Conservation (phyloP, 345 rosid species). For the Carallia brachiata region DNA sequence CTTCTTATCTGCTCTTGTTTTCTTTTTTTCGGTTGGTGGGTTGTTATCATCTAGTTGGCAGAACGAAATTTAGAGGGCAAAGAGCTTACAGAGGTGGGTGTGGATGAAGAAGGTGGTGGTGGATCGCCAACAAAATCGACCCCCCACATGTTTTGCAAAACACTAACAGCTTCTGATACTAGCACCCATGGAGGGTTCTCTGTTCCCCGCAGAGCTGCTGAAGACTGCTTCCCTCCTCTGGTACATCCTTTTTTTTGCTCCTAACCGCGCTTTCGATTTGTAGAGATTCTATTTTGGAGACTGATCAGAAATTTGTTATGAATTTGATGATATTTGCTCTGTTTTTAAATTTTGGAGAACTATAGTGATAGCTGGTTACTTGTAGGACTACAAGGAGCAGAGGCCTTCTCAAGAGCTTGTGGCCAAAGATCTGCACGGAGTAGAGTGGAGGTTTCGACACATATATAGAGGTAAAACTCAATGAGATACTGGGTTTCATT, state of each 20-base stretch:
- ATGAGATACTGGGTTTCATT: slow-evolving; percentile 12
- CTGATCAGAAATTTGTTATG: background rate
- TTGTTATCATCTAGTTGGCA: slow-evolving; percentile 36
- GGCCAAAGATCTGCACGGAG: slow-evolving; percentile 87
- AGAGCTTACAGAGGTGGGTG: slow-evolving; percentile 44
- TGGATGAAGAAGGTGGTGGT: slow-evolving; percentile 50
- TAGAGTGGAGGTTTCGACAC: slow-evolving; percentile 86
- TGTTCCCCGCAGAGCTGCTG: slow-evolving; percentile 88
- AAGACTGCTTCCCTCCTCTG: slow-evolving; percentile 85
- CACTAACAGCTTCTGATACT: slow-evolving; percentile 88
- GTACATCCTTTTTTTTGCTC: slow-evolving; percentile 27
- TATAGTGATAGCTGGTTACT: background rate
- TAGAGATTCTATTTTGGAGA: background rate
- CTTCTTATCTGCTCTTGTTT: background rate
- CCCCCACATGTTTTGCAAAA: slow-evolving; percentile 88
- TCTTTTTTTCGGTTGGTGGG: background rate
- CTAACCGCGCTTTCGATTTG: background rate
- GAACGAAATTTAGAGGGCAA: slow-evolving; percentile 50
- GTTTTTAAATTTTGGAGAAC: background rate
- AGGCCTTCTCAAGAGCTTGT: slow-evolving; percentile 90
- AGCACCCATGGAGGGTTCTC: slow-evolving; percentile 97
- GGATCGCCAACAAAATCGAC: slow-evolving; percentile 55
- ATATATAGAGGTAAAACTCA: slow-evolving; percentile 67
- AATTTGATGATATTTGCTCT: slow-evolving; percentile 2
- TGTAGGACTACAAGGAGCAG: slow-evolving; percentile 79